phyloP scores from a whole-genome alignment of 768 basidiomycete genomes.

The Boletales sp. region DNA sequence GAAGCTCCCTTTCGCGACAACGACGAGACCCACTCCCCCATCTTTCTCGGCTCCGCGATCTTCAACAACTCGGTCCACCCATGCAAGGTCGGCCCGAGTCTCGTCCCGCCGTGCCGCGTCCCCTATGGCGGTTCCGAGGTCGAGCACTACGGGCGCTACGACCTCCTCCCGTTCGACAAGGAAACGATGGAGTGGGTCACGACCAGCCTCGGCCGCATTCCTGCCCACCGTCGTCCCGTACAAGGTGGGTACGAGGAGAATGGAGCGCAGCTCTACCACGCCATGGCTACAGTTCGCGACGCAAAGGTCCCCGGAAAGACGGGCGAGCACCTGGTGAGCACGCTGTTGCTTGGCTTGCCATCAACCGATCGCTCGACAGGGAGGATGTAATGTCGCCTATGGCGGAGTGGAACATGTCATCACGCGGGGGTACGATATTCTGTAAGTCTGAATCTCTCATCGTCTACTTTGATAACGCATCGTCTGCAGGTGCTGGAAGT shows the following conservation, averaged over 20 bases:
- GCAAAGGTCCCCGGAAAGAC: constrained; percentile 71
- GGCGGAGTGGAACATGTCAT: constrained; percentile 36
- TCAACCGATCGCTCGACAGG: constrained; percentile 22
- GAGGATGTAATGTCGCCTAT: constrained; percentile 40
- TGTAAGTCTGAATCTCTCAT: constrained; percentile 31
- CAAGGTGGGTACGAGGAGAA: constrained; percentile 75
- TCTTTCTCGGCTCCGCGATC: constrained; percentile 75
- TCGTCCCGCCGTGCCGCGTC: constrained; percentile 51
- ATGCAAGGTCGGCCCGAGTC: constrained; percentile 71
- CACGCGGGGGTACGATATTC: constrained; percentile 39
- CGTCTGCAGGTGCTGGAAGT: constrained; percentile 37
- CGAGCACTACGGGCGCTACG: constrained; percentile 63
- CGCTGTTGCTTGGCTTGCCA: background rate
- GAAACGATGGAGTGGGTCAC: constrained; percentile 73
- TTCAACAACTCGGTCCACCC: constrained; percentile 69
- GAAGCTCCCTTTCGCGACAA: constrained; percentile 53
- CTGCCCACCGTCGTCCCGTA: constrained; percentile 54
- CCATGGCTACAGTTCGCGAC: constrained; percentile 47
- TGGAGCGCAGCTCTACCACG: constrained; percentile 68
- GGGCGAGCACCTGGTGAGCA: constrained; percentile 61
- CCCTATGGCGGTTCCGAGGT: constrained; percentile 63
- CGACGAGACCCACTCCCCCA: constrained; percentile 47
- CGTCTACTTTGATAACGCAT: background rate
- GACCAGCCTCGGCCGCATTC: constrained; percentile 57
- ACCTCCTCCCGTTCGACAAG: constrained; percentile 67